Base-by-base conservation (phyloP, 129 eudicot genomes). In the Escallonia herrerae region DNA sequence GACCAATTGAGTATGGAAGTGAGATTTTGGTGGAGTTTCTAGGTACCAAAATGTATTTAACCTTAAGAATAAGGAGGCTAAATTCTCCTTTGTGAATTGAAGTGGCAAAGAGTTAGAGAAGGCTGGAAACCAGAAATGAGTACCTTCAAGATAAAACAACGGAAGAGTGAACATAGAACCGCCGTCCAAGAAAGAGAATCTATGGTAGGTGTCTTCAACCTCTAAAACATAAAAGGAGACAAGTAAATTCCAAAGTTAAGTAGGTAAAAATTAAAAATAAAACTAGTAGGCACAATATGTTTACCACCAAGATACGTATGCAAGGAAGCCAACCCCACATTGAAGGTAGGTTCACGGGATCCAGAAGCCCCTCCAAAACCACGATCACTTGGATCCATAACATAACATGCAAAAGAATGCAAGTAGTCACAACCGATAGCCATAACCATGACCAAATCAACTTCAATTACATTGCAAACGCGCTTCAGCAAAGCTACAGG, bases 281-380 rank as follows among this genome's bases (percentile, higher is more conserved):
- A 40, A 62, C 44, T 12, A 43, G 14, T 52, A 7, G 15, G 39
- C 5, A 22, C 43, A 43, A 60, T 47, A 63, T 52, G 61, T 85
- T 71, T 76, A 88, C 98, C 99, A 58, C 99, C 99, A 73, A 94
- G 91, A 76, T 94, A 86, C n/a, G 89, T 78, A 82, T 94, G 97
- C 74, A 84, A 80, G 52, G 91, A 85, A 66, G 94, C 90, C 80
- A 89, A 56, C 9, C 83, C 75, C 48, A 95, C 74, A 77, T 89
- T 77, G 67, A 82, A 94, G 60, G 91, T 76, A 63, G 74, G 74
- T 58, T 69, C 87, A 50, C 78, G 72, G 66, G 85, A 71, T 59
- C 69, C 76, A 68, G 81, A 66, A 58, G 77, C 76, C 60, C 73
- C 85, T 40, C 70, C 91, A 70, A 71, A 45, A 58, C 80, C 71